Base-by-base conservation (phyloP, 2,329 filamentous ascomycete genomes). In the Diaporthe caulivora region DNA sequence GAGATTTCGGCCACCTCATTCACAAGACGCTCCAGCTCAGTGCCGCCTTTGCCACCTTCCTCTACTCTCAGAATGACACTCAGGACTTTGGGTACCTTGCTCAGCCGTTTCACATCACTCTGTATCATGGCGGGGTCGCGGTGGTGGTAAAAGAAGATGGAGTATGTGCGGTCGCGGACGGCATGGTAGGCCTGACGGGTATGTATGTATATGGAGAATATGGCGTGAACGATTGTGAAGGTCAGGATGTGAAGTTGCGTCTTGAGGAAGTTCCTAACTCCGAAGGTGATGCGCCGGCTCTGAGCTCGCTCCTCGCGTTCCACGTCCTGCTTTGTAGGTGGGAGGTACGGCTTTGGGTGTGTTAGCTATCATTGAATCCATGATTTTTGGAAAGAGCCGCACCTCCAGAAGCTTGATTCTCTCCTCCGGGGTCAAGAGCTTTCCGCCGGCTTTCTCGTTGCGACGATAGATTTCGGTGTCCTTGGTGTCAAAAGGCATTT, bases 91-190 rank as follows among this genome's bases (percentile, higher is more conserved):
- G 97, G 97, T 74, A 97, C 84, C 78, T 93, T 91, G 73, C 87
- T 88, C 72, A 99, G 83, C 13, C 89, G 88, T 81, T 91, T 91
- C 34, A 98, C 92, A 84, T 99, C 97, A 79, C 93, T 92, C 79
- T 93, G 92, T 78, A 99, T 98, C 80, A 98, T 91, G 81, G 97
- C 94, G 10, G 97, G 97, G 0, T 96, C 97, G 69, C 94, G 94
- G 83, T 99, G 97, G 84, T 99, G 97, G 85, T 99, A 97, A 82
- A 96, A 95, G 71, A 97, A 87, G 75, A 98, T 89, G 13, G 94
- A 94, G 70, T 95, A 90, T 76, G 96, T 86, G 74, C 94, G 92
- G 81, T 97, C 93, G 77, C 91, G 87, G 65, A 97, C 88, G 11
- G 92, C 90, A 81, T 96, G 93, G 84, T 95, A 97, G 71, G 91